Evolutionary conservation across 768 basidiomycete species (phyloP).

Genomic region (Phaeotremella fagi): DNA sequence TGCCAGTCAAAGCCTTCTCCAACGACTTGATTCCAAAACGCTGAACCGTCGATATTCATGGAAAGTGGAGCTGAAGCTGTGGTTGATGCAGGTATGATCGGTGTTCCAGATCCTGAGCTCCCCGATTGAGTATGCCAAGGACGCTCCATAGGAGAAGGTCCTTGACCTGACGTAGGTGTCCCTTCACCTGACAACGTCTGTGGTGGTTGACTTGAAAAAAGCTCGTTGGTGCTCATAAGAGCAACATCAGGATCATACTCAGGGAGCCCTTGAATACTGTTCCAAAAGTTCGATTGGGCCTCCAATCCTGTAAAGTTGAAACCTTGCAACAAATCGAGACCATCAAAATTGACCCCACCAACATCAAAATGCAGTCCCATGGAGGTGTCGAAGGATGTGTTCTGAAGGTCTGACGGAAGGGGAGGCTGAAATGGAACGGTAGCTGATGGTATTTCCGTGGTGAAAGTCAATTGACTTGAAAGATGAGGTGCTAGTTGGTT

Average conservation of each 20-base stretch:
- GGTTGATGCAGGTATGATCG: too few species aligned
- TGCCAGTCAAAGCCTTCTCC: conserved; percentile 37
- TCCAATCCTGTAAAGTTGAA: conserved; percentile 26
- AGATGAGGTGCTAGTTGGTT: neutral
- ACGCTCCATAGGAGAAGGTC: neutral
- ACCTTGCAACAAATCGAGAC: conserved; percentile 38
- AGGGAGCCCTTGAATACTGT: conserved; percentile 7
- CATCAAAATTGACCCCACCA: conserved; percentile 38
- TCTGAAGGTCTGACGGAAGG: neutral
- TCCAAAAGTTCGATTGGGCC: conserved; percentile 25
- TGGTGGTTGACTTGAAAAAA: neutral
- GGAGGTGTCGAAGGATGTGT: neutral
- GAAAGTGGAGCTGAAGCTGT: too few species aligned
- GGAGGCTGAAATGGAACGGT: neutral
- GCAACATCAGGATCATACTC: neutral
- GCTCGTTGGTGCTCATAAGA: neutral
- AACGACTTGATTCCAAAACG: conserved; percentile 39
- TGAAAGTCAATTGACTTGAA: neutral
- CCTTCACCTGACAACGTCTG: conserved; percentile 1
- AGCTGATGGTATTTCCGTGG: neutral
- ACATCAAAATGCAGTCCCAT: conserved; percentile 27
- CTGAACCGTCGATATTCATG: too few species aligned
- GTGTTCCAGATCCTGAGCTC: too few species aligned
- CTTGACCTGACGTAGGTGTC: neutral
- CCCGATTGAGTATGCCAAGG: neutral